Base-by-base conservation (phyloP, 768 basidiomycete genomes). In the Leccinellum rugosiceps region DNA sequence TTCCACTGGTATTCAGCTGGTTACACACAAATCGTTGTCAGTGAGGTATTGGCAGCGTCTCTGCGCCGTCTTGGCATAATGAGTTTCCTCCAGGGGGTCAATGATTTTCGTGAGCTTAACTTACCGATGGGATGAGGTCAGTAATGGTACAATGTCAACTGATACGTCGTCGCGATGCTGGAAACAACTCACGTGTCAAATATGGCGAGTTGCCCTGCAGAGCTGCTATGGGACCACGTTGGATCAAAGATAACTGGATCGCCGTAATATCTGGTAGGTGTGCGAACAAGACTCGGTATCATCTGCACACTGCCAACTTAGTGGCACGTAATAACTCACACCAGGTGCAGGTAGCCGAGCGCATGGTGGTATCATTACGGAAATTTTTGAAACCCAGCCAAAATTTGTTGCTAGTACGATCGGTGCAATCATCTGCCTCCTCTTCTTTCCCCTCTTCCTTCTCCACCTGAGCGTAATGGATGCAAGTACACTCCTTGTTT, bases 331-430 rank as follows among this genome's bases (percentile, higher is more conserved):
- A n/a, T n/a, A n/a, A n/a, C n/a, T n/a, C n/a, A n/a, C n/a, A n/a
- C n/a, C n/a, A n/a, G n/a, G n/a, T n/a, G n/a, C n/a, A n/a, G n/a
- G n/a, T 28, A 28, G 28, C 28, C 31, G 31, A 31, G 31, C 31
- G 31, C 30, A 30, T 30, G 9, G 30, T 30, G 9, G 38, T 41
- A 41, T 41, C 41, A 43, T 43, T 43, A 43, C 41, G 41, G 19
- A 43, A 72, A 65, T 38, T 67, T 75, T 77, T 73, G 46, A 68
- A 83, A 81, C 78, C 80, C 83, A 81, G 83, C 78, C 78, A 78
- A 83, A 83, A 78, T 78, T 76, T 81, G 38, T 41, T 43, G 41
- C 30, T 3, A 31, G 63, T 63, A 56, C 48, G 53, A 70, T 70
- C 68, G 64, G 59, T 25, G 23, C 57, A 50, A 68, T 66, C 71